phyloP scores from a whole-genome alignment of 2,329 filamentous ascomycete species.

The Pyrenochaeta sp. region DNA sequence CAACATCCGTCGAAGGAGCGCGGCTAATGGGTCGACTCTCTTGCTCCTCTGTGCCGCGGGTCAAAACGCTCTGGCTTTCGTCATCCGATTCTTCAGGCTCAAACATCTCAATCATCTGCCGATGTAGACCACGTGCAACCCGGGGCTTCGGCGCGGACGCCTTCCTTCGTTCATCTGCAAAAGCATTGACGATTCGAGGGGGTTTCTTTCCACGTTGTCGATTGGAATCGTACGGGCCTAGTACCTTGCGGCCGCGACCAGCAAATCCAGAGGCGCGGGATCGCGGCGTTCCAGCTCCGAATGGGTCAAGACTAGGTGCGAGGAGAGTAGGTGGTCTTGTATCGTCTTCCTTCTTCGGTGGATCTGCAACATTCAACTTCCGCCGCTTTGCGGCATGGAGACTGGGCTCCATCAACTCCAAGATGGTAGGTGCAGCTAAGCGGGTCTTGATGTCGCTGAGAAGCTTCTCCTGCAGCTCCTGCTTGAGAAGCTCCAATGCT shows the following conservation, averaged over 20 bases:
- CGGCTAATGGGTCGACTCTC: slow-evolving; percentile 84
- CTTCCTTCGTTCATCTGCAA: slow-evolving; percentile 67
- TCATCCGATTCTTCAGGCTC: slow-evolving; percentile 86
- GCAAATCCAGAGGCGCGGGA: slow-evolving; percentile 53
- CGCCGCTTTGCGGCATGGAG: slow-evolving; percentile 82
- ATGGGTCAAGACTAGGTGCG: slow-evolving; percentile 65
- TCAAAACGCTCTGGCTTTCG: slow-evolving; percentile 72
- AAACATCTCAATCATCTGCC: slow-evolving; percentile 76
- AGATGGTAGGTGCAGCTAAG: slow-evolving; percentile 81
- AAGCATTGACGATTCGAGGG: slow-evolving; percentile 55
- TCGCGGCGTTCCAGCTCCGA: slow-evolving; percentile 70
- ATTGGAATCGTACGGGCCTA: slow-evolving; percentile 56
- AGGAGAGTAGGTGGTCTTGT: slow-evolving; percentile 65
- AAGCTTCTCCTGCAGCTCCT: slow-evolving; percentile 85
- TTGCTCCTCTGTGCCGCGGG: slow-evolving; percentile 82
- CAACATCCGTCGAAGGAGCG: slow-evolving; percentile 61
- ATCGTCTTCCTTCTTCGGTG: slow-evolving; percentile 65
- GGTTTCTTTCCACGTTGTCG: slow-evolving; percentile 50
- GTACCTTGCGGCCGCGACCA: slow-evolving; percentile 51
- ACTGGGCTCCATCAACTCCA: slow-evolving; percentile 81
- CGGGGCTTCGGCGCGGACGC: slow-evolving; percentile 63
- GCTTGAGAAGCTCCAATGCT: slow-evolving; percentile 78
- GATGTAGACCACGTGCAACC: slow-evolving; percentile 78
- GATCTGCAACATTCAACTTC: slow-evolving; percentile 78
- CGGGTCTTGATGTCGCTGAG: slow-evolving; percentile 89